phyloP scores from a whole-genome alignment of 345 rosid genomes.

The Dipteronia dyeriana region DNA sequence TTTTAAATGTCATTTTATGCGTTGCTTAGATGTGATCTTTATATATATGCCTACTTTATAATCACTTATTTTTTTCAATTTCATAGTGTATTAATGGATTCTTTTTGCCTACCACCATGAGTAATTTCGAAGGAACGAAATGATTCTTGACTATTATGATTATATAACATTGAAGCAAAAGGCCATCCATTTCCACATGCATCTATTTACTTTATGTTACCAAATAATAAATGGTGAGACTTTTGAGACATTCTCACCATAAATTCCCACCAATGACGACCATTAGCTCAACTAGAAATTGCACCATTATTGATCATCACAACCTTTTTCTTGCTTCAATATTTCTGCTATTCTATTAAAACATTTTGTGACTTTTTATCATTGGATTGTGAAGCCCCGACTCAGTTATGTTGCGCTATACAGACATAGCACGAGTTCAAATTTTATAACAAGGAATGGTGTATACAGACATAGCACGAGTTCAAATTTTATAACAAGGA shows the following conservation, averaged over 20 bases:
- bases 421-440: no score
- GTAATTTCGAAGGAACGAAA: not conserved
- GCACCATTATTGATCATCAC: not conserved
- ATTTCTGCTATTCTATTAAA: not conserved
- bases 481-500: no score
- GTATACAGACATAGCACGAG: no score
- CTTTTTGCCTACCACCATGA: not conserved
- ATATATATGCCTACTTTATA: no score
- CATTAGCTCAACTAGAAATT: not conserved
- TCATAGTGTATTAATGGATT: not conserved
- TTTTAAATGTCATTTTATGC: no score
- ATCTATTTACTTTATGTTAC: not conserved
- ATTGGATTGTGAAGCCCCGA: no score
- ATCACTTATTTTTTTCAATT: no score
- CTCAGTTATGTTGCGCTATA: no score
- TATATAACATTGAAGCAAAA: not conserved
- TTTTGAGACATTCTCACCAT: not conserved
- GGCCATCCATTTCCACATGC: not conserved
- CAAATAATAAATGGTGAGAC: not conserved
- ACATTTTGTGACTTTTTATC: not conserved
- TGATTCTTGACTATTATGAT: not conserved
- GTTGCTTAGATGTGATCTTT: no score
- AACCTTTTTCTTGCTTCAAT: not conserved
- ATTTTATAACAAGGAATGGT: no score
- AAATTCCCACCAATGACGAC: not conserved